These are phyloP conservation scores for Eutrema yunnanense DNA, from an alignment of 345 rosid species.

Conservation along the genomic window DNA sequence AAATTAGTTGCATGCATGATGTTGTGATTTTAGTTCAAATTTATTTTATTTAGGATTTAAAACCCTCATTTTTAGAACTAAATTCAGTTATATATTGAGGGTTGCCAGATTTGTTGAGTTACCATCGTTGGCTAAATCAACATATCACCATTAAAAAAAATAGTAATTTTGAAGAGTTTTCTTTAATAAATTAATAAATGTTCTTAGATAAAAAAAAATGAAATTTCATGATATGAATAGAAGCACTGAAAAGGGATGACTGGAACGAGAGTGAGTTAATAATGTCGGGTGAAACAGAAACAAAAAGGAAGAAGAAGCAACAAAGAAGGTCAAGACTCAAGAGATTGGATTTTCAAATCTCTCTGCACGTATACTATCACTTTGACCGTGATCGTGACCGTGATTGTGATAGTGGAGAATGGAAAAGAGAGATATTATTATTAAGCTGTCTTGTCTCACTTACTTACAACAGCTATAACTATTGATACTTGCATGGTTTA, in stretches of 20 bases:
- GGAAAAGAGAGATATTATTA: slow-evolving; percentile 4
- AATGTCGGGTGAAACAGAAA: slow-evolving; percentile 25
- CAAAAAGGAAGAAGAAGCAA: slow-evolving; percentile 21
- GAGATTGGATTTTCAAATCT: slow-evolving; percentile 26
- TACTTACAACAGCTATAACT: slow-evolving; percentile 22
- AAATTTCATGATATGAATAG: neutral
- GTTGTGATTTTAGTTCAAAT: neutral
- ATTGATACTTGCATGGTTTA: slow-evolving; percentile 7
- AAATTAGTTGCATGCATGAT: too few relatives aligned
- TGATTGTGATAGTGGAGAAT: slow-evolving; percentile 27
- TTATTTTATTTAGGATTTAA: neutral
- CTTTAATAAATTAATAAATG: neutral
- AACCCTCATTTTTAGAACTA: neutral
- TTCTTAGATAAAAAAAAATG: neutral
- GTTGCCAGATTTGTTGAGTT: neutral
- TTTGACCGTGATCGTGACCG: slow-evolving; percentile 25
- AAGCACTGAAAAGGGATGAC: neutral
- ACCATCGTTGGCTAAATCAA: neutral
- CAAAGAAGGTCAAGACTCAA: slow-evolving; percentile 16
- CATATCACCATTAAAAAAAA: neutral
- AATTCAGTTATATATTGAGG: neutral
- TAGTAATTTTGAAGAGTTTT: neutral
- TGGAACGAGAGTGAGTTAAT: slow-evolving; percentile 4
- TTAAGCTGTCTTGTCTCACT: slow-evolving; percentile 29
- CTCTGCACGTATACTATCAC: slow-evolving; percentile 5